Base-by-base conservation (phyloP, 129 eudicot genomes). In the Gnaphalium uliginosum region DNA sequence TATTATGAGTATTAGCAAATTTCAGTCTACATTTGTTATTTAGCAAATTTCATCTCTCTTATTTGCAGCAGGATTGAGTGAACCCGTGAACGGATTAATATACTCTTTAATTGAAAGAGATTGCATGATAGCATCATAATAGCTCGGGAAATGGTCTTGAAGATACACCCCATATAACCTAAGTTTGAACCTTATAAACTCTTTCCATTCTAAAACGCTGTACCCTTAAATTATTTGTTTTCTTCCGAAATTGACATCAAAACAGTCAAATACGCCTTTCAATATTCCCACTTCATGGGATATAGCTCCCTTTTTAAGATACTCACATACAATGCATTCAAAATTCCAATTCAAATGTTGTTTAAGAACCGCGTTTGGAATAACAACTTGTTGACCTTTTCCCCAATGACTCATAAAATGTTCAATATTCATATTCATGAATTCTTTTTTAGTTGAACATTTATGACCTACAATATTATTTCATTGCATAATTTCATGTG, bases 351-450 rank as follows among this genome's bases (percentile, higher is more conserved):
- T 78, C 85, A 87, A 73, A 33, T 72, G 66, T 3, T 82, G 71
- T 39, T 66, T 7, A 37, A 7, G 74, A 39, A 90, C 70, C 56
- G 85, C 79, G 26, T 85, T 80, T 24, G 86, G 87, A 39, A 93
- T 82, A 66, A 88, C 64, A 63, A 90, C 68, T 8, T 91, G 96
- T 22, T 93, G 96, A 63, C 96, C 92, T 68, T 81, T 78, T 30
- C 79, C 85, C 98, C 97, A 90, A 78, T 90, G 98, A 32, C 79
- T 81, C 82, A 82, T 91, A 56, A 88, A 90, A 72, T 93, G 96
- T 62, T 71, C 70, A 68, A 90, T 83, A 64, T 71, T 72, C 53
- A 80, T 79, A 33, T 76, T 83, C 18, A 30, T 30, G 33, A 30
- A 30, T 30, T 30, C 33, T 30, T 30, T 30, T 30, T 4, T 30